phyloP scores from a whole-genome alignment of 352 stramenopile species.

The Globisporangium radiosum region DNA sequence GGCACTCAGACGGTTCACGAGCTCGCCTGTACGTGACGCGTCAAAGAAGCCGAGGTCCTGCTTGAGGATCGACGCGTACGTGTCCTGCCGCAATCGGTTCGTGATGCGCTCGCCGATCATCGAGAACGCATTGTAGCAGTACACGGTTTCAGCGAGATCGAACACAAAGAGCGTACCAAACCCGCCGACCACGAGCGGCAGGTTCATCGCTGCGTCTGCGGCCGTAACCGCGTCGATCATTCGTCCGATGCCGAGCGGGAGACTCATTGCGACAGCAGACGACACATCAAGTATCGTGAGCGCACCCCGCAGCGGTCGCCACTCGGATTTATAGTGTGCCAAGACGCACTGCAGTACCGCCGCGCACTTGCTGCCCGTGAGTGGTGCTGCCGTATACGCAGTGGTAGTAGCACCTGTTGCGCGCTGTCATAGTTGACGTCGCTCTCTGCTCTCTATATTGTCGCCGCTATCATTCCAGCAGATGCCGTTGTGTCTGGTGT shows the following conservation, averaged over 20 bases:
- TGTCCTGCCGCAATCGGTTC: constrained; percentile 67
- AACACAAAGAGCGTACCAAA: constrained; percentile 63
- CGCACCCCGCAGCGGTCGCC: constrained; percentile 54
- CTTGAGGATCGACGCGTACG: constrained; percentile 69
- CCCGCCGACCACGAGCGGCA: constrained; percentile 45
- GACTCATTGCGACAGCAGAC: constrained; percentile 66
- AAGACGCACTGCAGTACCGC: constrained; percentile 36
- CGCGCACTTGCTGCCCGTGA: background rate
- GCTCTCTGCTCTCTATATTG: background rate
- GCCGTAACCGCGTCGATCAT: constrained; percentile 73
- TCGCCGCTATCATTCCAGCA: background rate
- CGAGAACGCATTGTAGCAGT: constrained; percentile 37
- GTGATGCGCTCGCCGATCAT: constrained; percentile 86
- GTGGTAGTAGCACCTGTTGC: too few species aligned
- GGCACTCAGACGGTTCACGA: constrained; percentile 87
- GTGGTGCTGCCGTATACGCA: background rate
- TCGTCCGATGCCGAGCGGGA: constrained; percentile 77
- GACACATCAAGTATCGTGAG: constrained; percentile 58
- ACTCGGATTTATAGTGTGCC: constrained; percentile 64
- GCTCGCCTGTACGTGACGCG: constrained; percentile 79
- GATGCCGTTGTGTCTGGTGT: background rate
- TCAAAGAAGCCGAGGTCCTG: constrained; percentile 93
- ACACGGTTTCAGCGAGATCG: constrained; percentile 53
- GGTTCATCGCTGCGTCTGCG: constrained; percentile 25
- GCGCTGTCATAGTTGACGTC: background rate